Evolutionary conservation across 495 filamentous ascomycete genomes (phyloP).

Genomic region (Aspergillus indologenus): DNA sequence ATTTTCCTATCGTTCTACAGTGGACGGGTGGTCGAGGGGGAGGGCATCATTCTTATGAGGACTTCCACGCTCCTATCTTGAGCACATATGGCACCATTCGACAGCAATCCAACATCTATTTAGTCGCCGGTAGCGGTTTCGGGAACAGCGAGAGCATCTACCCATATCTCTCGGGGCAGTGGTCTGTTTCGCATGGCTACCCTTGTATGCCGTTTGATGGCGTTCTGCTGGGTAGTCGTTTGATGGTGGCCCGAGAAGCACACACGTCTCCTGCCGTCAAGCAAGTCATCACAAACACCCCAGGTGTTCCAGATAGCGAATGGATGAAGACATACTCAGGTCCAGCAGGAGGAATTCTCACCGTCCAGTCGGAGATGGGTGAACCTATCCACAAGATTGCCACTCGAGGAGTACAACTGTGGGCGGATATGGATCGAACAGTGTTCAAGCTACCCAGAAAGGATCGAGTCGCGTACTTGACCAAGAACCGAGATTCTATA

Average conservation of each 20-base stretch:
- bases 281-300: conserved; percentile 25
- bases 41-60: conserved; percentile 52
- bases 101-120: conserved; percentile 43
- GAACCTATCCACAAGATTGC: conserved; percentile 45
- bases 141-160: conserved; percentile 45
- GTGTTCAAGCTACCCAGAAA: conserved; percentile 32
- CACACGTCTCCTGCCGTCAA: conserved; percentile 33
- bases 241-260: conserved; percentile 49
- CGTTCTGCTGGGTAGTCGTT: conserved; percentile 43
- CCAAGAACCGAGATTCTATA: conserved; percentile 24
- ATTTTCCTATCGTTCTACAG: conserved; percentile 48
- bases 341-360: conserved; percentile 34
- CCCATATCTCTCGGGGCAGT: conserved; percentile 45
- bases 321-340: conserved; percentile 33
- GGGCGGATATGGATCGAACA: conserved; percentile 37
- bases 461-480: conserved; percentile 26
- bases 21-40: conserved; percentile 53
- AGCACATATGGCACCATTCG: conserved; percentile 44
- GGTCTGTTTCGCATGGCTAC: conserved; percentile 39
- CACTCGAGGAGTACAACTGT: conserved; percentile 35
- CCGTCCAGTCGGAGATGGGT: conserved; percentile 42
- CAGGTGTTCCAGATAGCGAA: conserved; percentile 25
- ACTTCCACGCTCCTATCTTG: conserved; percentile 48
- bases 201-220: conserved; percentile 51
- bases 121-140: conserved; percentile 50